A percentile compares a stretch with the other conserved stretches of the same genome.
phyloP scores from a whole-genome alignment of 441 rosid genomes.

The Populus hybrid region DNA sequence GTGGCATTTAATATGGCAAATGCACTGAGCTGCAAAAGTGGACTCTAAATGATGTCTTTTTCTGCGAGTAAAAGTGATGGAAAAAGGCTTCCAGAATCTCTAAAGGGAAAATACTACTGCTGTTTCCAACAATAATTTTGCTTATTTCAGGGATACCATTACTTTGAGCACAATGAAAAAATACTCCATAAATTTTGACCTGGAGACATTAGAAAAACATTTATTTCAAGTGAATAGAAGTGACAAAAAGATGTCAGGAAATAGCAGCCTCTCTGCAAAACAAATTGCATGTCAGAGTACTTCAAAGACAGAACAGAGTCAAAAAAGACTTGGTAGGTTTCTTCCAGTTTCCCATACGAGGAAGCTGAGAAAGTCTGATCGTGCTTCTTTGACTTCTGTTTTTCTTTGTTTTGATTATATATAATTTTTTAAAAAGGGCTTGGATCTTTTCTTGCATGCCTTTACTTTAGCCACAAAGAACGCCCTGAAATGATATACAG shows the following conservation, averaged over 20 bases:
- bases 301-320: slow-evolving; percentile 8
- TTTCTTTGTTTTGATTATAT: neutral
- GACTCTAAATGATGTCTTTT: too few species aligned
- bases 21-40: neutral
- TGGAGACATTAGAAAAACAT: neutral
- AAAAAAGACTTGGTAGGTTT: neutral
- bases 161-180: neutral
- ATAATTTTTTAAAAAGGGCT: neutral
- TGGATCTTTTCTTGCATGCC: neutral
- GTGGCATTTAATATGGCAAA: slow-evolving; percentile 14
- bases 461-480: neutral
- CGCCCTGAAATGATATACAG: neutral
- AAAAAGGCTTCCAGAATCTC: neutral
- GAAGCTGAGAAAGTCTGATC: slow-evolving; percentile 2
- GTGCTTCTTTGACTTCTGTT: neutral
- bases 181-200: neutral
- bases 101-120: neutral
- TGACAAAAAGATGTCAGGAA: slow-evolving; percentile 2
- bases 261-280: slow-evolving; percentile 1
- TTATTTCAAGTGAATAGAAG: neutral
- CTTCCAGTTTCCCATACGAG: slow-evolving; percentile 18
- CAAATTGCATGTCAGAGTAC: slow-evolving; percentile 1
- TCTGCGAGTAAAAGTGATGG: neutral
- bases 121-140: neutral
- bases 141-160: neutral